Conservation (phyloP, 495 filamentous ascomycete species). For the Xylaria castorea region DNA sequence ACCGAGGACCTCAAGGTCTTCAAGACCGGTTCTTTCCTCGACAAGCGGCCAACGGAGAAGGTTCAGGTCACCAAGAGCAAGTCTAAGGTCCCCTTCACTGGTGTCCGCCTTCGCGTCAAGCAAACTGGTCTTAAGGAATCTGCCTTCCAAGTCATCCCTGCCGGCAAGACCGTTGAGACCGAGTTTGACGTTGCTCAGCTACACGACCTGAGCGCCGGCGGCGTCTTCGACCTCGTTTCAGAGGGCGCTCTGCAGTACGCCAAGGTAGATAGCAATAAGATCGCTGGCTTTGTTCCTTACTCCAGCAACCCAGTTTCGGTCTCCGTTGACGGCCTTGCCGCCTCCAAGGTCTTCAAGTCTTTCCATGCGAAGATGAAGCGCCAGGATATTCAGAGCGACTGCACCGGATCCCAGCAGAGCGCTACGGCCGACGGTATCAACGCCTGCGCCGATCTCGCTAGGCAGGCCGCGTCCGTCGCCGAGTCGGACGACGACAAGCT, state of each 20-base stretch:
- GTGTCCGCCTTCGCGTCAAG: constrained; percentile 59
- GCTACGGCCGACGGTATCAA: constrained; percentile 54
- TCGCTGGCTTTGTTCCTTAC: constrained; percentile 53
- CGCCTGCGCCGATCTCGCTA: constrained; percentile 58
- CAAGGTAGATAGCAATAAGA: constrained; percentile 50
- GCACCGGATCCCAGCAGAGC: constrained; percentile 49
- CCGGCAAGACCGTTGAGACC: constrained; percentile 60
- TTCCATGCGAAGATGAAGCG: constrained; percentile 52
- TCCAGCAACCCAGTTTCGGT: constrained; percentile 54
- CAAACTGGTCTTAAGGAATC: constrained; percentile 54
- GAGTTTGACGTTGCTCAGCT: constrained; percentile 64
- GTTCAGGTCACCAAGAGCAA: constrained; percentile 58
- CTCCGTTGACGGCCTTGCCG: constrained; percentile 56
- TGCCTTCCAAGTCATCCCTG: constrained; percentile 61
- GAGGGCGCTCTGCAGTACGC: constrained; percentile 58
- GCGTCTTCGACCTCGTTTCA: constrained; percentile 54
- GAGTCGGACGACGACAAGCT: constrained; percentile 58
- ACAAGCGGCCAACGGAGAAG: constrained; percentile 65
- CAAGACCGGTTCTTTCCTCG: constrained; percentile 68
- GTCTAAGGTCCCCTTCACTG: constrained; percentile 60
- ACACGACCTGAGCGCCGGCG: constrained; percentile 61
- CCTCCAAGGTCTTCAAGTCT: constrained; percentile 54
- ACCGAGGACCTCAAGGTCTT: constrained; percentile 61
- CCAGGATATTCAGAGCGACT: constrained; percentile 55
- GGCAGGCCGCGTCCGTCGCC: constrained; percentile 59